Percentiles rank a stretch among this genome's conserved stretches.
Conservation (phyloP, 73 alveolate genomes). For the Paramecium octaurelia region DNA sequence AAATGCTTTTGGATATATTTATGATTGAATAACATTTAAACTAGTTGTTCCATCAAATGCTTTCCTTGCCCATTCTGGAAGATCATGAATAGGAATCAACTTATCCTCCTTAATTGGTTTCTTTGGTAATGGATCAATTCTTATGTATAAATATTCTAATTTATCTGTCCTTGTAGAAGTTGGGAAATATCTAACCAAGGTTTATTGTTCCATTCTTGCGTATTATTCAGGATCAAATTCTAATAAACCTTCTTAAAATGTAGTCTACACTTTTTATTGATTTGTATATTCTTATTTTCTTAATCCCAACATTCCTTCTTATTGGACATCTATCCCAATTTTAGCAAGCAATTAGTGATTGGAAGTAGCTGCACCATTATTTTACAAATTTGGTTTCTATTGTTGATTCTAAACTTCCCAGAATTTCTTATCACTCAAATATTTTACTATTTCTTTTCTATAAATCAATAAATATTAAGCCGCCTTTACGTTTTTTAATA, state of each 20-base stretch:
- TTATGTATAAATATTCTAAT: neutral
- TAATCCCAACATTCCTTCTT: constrained; percentile 42
- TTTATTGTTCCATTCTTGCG: constrained; percentile 17
- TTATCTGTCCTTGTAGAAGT: constrained; percentile 35
- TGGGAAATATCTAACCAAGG: constrained; percentile 22
- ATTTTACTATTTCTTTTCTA: constrained; percentile 7
- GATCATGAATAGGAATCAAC: neutral
- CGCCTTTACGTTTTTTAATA: neutral
- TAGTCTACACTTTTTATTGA: neutral
- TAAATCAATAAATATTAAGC: neutral
- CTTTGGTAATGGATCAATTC: constrained; percentile 49
- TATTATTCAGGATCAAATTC: constrained; percentile 42
- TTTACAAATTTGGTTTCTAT: neutral
- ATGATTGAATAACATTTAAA: constrained; percentile 89
- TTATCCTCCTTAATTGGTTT: neutral
- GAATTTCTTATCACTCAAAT: neutral
- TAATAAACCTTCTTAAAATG: constrained; percentile 1
- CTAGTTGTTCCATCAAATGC: constrained; percentile 85
- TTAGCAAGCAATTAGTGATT: constrained; percentile 4
- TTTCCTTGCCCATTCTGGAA: constrained; percentile 47
- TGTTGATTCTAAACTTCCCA: neutral
- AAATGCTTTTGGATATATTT: constrained; percentile 89
- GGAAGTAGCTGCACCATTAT: neutral
- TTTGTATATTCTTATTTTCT: neutral
- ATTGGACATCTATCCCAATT: constrained; percentile 31